phyloP scores from a whole-genome alignment of 371 early-diverging fungal genomes.

The Catenaria anguillulae region DNA sequence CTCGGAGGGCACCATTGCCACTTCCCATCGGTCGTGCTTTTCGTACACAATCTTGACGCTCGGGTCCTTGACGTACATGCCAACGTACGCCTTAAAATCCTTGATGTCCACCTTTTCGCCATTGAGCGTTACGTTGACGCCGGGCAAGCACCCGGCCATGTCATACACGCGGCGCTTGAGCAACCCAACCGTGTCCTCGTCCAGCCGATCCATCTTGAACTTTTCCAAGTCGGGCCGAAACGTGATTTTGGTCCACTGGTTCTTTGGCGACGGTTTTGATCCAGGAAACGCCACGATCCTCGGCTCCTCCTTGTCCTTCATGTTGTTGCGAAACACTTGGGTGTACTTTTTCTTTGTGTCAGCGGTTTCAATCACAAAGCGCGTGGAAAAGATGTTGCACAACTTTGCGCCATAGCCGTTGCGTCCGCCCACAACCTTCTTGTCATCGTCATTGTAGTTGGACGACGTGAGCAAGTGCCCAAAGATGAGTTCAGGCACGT shows the following conservation, averaged over 20 bases:
- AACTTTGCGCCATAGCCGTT: slow-evolving; percentile 99
- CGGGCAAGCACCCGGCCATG: slow-evolving; percentile 81
- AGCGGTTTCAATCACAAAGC: slow-evolving; percentile 95
- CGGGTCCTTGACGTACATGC: slow-evolving; percentile 47
- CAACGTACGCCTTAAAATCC: slow-evolving; percentile 83
- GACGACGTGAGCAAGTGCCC: slow-evolving; percentile 97
- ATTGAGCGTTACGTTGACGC: slow-evolving; percentile 86
- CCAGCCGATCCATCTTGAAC: slow-evolving; percentile 81
- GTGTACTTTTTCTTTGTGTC: slow-evolving; percentile 66
- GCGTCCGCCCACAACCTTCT: slow-evolving; percentile 97
- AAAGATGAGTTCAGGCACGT: slow-evolving; percentile 99
- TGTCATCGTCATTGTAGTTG: slow-evolving; percentile 97
- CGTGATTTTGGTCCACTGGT: slow-evolving; percentile 83
- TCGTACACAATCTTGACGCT: slow-evolving; percentile 44
- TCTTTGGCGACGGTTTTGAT: too few species aligned
- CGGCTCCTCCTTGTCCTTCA: slow-evolving; percentile 62
- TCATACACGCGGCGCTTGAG: slow-evolving; percentile 96
- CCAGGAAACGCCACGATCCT: slow-evolving; percentile 48
- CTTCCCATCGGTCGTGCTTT: slow-evolving; percentile 86
- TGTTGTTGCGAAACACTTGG: slow-evolving; percentile 79
- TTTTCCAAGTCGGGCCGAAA: slow-evolving; percentile 93
- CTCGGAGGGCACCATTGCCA: slow-evolving; percentile 81
- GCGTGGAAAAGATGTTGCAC: slow-evolving; percentile 95
- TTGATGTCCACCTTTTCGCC: slow-evolving; percentile 69
- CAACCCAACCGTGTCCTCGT: slow-evolving; percentile 78